These are phyloP conservation scores for Trichophyton equinum DNA, from an alignment of 2,329 filamentous ascomycete species.

Conservation along the genomic window DNA sequence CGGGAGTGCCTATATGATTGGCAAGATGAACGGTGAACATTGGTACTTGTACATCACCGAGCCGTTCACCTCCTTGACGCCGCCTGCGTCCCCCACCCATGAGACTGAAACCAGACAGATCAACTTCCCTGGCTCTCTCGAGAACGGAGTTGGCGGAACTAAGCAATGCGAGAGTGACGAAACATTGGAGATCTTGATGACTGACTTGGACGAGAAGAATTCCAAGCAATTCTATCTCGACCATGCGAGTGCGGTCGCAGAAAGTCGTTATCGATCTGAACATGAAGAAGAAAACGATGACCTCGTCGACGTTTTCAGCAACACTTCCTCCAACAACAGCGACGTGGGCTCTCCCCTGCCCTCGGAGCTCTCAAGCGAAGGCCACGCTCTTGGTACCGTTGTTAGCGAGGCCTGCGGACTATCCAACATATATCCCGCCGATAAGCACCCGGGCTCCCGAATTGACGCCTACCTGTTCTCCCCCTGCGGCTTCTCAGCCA, in stretches of 20 bases:
- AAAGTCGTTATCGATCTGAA: slow-evolving; percentile 62
- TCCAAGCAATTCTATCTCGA: slow-evolving; percentile 59
- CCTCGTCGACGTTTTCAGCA: slow-evolving; percentile 58
- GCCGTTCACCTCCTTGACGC: slow-evolving; percentile 65
- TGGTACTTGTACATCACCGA: slow-evolving; percentile 98
- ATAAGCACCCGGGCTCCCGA: slow-evolving; percentile 78
- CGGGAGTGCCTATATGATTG: slow-evolving; percentile 97
- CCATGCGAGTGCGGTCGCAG: slow-evolving; percentile 80
- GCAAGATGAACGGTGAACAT: slow-evolving; percentile 99
- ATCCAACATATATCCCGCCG: slow-evolving; percentile 73
- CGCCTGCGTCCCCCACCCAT: slow-evolving; percentile 58
- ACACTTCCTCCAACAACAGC: slow-evolving; percentile 52
- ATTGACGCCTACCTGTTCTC: slow-evolving; percentile 95
- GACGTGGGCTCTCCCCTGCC: slow-evolving; percentile 47
- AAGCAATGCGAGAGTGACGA: slow-evolving; percentile 31
- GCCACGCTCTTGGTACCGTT: slow-evolving; percentile 81
- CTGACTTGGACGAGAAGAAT: slow-evolving; percentile 53
- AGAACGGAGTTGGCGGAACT: slow-evolving; percentile 10
- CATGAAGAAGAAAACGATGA: slow-evolving; percentile 51
- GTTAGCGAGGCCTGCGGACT: slow-evolving; percentile 85
- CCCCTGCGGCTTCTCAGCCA: slow-evolving; percentile 93
- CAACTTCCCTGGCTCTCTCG: slow-evolving; percentile 36
- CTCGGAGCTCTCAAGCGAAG: slow-evolving; percentile 76
- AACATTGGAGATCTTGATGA: slow-evolving; percentile 54
- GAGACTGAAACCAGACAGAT: slow-evolving; percentile 49